Conservation (phyloP, 2,329 filamentous ascomycete species). For the Colletotrichum tropicale region DNA sequence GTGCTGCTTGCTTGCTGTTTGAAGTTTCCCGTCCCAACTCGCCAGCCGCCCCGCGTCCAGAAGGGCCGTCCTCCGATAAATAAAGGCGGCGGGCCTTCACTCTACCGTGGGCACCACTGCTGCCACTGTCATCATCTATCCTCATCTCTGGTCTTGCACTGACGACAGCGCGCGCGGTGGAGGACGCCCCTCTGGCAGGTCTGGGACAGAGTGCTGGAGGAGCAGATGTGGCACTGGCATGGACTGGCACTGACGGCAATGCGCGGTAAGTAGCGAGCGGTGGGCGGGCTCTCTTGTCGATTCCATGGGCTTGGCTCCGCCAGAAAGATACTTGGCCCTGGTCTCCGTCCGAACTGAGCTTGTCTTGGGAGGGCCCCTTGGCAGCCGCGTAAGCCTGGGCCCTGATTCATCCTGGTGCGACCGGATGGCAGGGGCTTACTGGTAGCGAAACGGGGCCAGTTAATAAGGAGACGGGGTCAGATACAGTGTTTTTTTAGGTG, state of each 20-base stretch:
- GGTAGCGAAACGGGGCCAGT: background rate
- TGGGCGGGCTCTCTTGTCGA: background rate
- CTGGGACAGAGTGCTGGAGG: background rate
- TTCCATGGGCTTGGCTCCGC: background rate
- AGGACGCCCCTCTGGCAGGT: background rate
- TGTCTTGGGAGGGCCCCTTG: conserved; percentile 11
- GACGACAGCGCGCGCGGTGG: background rate
- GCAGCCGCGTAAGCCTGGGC: conserved; percentile 20
- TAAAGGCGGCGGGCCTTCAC: background rate
- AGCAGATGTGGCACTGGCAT: background rate
- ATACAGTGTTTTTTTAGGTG: background rate
- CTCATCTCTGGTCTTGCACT: background rate
- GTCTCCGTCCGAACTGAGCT: conserved; percentile 7
- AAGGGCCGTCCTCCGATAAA: background rate
- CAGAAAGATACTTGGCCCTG: background rate
- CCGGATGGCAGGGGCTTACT: conserved; percentile 9
- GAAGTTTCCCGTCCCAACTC: background rate
- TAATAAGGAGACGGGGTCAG: conserved; percentile 3
- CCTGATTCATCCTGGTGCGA: conserved; percentile 20
- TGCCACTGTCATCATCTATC: background rate
- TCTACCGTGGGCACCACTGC: background rate
- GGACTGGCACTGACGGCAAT: background rate
- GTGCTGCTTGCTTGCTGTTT: background rate
- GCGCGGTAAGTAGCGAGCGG: background rate
- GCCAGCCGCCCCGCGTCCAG: background rate